Base-by-base conservation (phyloP, 179 eudicot species). In the Beta lomatogona region DNA sequence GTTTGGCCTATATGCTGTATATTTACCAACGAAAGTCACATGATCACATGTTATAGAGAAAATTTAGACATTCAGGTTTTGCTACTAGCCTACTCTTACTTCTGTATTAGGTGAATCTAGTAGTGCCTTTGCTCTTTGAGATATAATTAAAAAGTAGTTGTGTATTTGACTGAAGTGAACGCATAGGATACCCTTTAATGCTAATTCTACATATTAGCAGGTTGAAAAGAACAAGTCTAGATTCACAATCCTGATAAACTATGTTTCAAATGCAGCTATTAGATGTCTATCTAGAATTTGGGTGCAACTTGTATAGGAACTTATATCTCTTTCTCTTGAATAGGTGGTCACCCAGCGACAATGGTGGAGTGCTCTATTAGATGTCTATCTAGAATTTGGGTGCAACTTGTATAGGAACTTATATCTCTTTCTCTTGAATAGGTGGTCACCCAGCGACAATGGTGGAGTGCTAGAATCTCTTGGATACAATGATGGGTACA, bases 401-500 rank as follows among this genome's bases (percentile, higher is more conserved):
- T n/a, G n/a, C 13, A 59, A 72, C 53, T 28, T 55, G 13, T 21
- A 55, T 44, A 57, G 28, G 50, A 66, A 12, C 45, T 67, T 41
- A 67, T 45, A 46, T 71, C 28, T 76, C n/a, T 81, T 67, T 55
- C 64, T 2, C 77, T 82, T 74, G 13, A 81, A 48, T 80, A 95
- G 99, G 89, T 95, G 97, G 98, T 87, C 92, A 41, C 93, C 94
- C 45, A 86, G 83, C 78, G 77, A 81, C 79, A 90, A 82, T 65
- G 92, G 88, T 45, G 94, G 97, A 48, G 79, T 64, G 70, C 85
- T 95, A 76, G 97, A 95, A 83, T 90, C 95, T 80, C 92, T 91
- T 71, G 98, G 99, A 81, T 95, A 90, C 86, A 91, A 87, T 80
- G 98, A 95, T 77, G 98, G 99, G 50, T 94, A 91, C 80, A 88